These are phyloP conservation scores for Rhizopogon vesiculosus DNA, from an alignment of 768 basidiomycete species.

Conservation along the genomic window DNA sequence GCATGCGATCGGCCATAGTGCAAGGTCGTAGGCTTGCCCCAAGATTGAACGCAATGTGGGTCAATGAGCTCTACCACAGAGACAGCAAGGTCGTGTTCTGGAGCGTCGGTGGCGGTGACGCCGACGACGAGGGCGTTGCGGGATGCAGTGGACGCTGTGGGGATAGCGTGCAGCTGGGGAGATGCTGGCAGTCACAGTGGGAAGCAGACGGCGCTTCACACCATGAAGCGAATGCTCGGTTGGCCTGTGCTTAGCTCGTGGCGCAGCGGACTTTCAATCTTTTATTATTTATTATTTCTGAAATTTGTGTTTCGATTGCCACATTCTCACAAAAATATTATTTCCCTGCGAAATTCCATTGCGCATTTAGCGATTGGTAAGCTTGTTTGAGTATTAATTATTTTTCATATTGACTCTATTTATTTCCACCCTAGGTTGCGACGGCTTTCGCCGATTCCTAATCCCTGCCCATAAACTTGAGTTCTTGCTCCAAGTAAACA, in stretches of 20 bases:
- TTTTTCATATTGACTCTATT: not conserved
- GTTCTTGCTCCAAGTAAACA: not conserved
- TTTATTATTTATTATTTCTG: constrained; percentile 12
- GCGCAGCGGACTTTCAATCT: constrained; percentile 26
- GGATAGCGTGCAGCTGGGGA: constrained; percentile 25
- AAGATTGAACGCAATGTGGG: constrained; percentile 24
- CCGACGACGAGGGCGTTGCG: constrained; percentile 35
- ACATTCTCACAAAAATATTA: constrained; percentile 1
- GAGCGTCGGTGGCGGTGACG: constrained; percentile 19
- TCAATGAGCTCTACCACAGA: constrained; percentile 23
- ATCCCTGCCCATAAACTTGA: not conserved
- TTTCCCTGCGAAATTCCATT: not conserved
- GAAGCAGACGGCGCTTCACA: constrained; percentile 42
- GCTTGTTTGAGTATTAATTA: not conserved
- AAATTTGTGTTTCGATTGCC: constrained; percentile 10
- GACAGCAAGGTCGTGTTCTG: constrained; percentile 14
- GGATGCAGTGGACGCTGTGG: constrained; percentile 42
- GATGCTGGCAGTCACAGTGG: constrained; percentile 57
- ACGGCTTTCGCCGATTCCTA: not conserved
- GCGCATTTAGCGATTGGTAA: not conserved
- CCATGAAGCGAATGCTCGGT: constrained; percentile 19
- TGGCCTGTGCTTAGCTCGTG: constrained; percentile 2
- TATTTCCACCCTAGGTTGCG: not conserved
- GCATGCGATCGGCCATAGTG: constrained; percentile 60
- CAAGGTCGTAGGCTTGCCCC: constrained; percentile 22